A percentile compares a stretch with the other conserved stretches of the same genome.
phyloP scores from a whole-genome alignment of 805 yeast species.

The Cyberlindnera mrakii region DNA sequence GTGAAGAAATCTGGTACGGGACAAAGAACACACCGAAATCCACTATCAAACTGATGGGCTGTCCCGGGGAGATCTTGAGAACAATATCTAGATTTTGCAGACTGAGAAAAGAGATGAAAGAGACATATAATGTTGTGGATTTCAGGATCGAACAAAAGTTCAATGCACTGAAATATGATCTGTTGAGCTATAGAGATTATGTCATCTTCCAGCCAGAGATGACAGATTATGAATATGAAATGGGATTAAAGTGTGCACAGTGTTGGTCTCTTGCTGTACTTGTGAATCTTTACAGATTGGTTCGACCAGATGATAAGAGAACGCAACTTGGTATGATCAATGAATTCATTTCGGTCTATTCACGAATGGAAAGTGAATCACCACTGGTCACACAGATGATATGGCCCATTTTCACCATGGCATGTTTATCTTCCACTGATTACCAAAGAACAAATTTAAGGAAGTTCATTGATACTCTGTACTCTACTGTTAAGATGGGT shows the following conservation, averaged over 20 bases:
- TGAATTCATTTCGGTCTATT: constrained; percentile 45
- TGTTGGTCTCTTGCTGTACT: constrained; percentile 45
- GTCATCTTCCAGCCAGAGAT: constrained; percentile 24
- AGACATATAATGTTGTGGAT: constrained; percentile 11
- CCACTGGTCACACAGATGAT: constrained; percentile 57
- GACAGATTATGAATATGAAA: constrained; percentile 32
- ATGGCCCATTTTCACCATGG: constrained; percentile 52
- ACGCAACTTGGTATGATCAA: constrained; percentile 28
- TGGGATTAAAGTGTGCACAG: constrained; percentile 45
- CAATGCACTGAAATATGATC: constrained; percentile 28
- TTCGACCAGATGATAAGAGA: constrained; percentile 25
- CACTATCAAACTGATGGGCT: constrained; percentile 50
- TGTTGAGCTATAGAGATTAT: constrained; percentile 43
- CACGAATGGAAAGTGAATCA: constrained; percentile 37
- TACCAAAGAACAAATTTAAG: constrained; percentile 28
- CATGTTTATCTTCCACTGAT: constrained; percentile 34
- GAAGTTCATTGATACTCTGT: constrained; percentile 35
- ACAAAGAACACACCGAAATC: constrained; percentile 35
- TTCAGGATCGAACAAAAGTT: constrained; percentile 20
- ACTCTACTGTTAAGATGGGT: constrained; percentile 48
- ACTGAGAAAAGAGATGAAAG: constrained; percentile 25
- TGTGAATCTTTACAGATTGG: constrained; percentile 28
- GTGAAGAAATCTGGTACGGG: constrained; percentile 50
- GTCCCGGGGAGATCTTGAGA: constrained; percentile 51
- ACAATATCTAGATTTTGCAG: constrained; percentile 40